These are phyloP conservation scores for Tetrahymena malaccensis DNA, from an alignment of 73 alveolate genomes.

Conservation along the genomic window DNA sequence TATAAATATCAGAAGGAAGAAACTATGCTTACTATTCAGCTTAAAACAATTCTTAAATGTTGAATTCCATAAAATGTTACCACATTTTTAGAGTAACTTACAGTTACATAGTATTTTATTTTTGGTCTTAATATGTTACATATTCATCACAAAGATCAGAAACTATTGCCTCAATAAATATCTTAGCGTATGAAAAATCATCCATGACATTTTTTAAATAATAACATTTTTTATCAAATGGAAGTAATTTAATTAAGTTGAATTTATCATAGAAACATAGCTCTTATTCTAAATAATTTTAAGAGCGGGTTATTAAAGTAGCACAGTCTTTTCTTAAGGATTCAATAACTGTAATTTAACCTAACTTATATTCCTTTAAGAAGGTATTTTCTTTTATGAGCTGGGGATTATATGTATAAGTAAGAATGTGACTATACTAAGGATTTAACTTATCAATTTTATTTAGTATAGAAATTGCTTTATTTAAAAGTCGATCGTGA, in stretches of 20 bases:
- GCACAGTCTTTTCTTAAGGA: background rate
- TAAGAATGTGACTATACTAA: background rate
- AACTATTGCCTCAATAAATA: background rate
- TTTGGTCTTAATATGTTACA: background rate
- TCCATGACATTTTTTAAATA: background rate
- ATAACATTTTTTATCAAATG: background rate
- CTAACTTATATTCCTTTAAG: background rate
- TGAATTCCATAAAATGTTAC: background rate
- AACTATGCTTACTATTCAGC: too few species aligned
- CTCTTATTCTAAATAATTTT: background rate
- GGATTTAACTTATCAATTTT: background rate
- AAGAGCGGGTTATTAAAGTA: too few species aligned
- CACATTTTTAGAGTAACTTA: background rate
- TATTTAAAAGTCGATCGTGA: too few species aligned
- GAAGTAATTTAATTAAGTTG: background rate
- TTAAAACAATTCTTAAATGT: background rate
- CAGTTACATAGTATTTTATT: background rate
- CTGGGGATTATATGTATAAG: background rate
- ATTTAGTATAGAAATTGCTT: background rate
- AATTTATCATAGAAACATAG: background rate
- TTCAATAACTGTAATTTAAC: background rate
- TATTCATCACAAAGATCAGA: background rate
- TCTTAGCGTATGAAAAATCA: background rate
- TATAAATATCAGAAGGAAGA: too few species aligned
- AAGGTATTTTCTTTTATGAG: too few species aligned